Base-by-base conservation (phyloP, 192 early-diverging fungal species). In the Blastocladiella britannica region DNA sequence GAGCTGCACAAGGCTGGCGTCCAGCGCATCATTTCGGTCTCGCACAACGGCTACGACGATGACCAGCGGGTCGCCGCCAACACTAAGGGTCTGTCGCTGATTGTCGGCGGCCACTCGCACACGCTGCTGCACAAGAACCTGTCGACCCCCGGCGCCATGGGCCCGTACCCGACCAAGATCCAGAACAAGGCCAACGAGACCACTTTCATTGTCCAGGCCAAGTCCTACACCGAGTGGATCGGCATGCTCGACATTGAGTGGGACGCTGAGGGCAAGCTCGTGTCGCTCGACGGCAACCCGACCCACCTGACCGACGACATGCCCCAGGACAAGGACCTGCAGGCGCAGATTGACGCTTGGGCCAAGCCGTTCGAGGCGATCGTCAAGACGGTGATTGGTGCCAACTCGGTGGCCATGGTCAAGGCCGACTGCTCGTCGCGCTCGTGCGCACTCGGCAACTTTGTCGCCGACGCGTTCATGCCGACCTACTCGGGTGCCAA, bases 61-160 rank as follows among this genome's bases (percentile, higher is more conserved):
- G 82, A 87, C 58, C 73, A 78, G 68, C 71, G 71, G 27, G 61
- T 82, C 29, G 82, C 80, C 4, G 62, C 60, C 43, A 68, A 66
- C 18, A 75, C 72, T n/a, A 62, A 66, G 53, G 80, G 85, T 22
- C 37, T 84, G 6, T 67, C 68, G 29, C 53, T 82, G 29, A 81
- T 83, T 64, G 72, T 85, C 51, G 86, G 86, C 51, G 84, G 84
- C 22, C 84, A 89, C 63, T 80, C 82, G 22, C 86, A 89, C 65
- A 71, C 81, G 25, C 75, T 81, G 55, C 62, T 87, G 6, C 60
- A 72, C 27, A 69, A 69, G 30, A 70, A 82, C 55, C 60, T 73
- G 0, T 61, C 61, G 8, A 71, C 70, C n/a, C 63, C 66, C n/a
- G 56, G 62, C 24, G 72, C 68, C 20, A 66, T 64, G 23, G 86